These are phyloP conservation scores for Penstemon newberryi DNA, from an alignment of 257 asterid species.

Conservation along the genomic window DNA sequence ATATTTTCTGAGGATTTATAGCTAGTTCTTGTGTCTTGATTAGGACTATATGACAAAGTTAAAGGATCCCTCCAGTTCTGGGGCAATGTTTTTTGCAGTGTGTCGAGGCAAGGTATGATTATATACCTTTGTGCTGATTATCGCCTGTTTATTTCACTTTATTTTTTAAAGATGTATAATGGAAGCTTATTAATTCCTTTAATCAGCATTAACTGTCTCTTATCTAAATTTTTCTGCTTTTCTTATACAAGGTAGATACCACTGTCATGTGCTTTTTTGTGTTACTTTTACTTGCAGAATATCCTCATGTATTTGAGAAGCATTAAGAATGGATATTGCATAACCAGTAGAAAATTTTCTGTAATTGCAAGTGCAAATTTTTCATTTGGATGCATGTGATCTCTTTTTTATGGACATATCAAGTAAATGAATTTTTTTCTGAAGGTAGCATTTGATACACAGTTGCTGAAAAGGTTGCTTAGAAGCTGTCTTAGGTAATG, in stretches of 20 bases:
- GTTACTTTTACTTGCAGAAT: neutral
- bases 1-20: conserved; percentile 23
- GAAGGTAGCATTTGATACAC: neutral
- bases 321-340: neutral
- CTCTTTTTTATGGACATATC: neutral
- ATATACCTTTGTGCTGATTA: conserved; percentile 6
- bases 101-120: conserved; percentile 94
- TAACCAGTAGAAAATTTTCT: neutral
- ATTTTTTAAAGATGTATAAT: neutral
- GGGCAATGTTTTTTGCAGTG: conserved; percentile 93
- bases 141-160: neutral
- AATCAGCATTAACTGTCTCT: neutral
- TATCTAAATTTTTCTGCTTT: neutral
- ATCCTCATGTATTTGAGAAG: neutral
- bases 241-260: neutral
- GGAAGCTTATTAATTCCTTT: conserved; percentile 1
- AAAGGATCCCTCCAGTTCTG: conserved; percentile 64
- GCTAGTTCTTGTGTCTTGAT: conserved; percentile 30
- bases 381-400: neutral
- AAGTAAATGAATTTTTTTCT: conserved; percentile 1
- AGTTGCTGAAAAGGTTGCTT: neutral
- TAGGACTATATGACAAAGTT: conserved; percentile 91
- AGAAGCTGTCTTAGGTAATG: neutral
- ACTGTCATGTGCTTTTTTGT: neutral
- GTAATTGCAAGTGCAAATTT: no score